These are phyloP conservation scores for Clitopilus hobsonii DNA, from an alignment of 768 basidiomycete species.

Conservation along the genomic window DNA sequence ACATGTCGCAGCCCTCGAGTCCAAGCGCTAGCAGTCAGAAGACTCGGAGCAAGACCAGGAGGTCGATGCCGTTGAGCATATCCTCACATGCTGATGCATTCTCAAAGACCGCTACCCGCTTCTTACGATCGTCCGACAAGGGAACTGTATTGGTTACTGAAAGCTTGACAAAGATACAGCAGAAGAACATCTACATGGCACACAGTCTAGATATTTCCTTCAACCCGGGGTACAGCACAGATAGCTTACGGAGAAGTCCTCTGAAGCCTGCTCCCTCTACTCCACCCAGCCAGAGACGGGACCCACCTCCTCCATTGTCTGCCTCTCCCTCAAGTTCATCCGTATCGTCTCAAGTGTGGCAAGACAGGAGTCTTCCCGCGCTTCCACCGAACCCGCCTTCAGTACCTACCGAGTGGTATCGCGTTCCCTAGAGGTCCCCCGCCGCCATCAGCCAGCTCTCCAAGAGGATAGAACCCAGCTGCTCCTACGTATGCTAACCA, in stretches of 20 bases:
- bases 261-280: not conserved
- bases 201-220: not conserved
- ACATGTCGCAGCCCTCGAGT: not conserved
- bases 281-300: too few species aligned
- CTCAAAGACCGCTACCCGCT: not conserved
- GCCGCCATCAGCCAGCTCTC: slow-evolving; percentile 3
- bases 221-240: not conserved
- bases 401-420: not conserved
- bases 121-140: not conserved
- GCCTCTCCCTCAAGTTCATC: not conserved
- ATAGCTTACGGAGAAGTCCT: not conserved
- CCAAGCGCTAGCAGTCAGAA: not conserved
- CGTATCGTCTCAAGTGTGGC: not conserved
- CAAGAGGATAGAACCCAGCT: slow-evolving; percentile 6
- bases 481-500: slow-evolving; percentile 6
- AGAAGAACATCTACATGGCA: not conserved
- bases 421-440: not conserved
- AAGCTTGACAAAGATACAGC: not conserved
- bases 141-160: not conserved
- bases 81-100: not conserved
- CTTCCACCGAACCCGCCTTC: not conserved
- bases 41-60: slow-evolving; percentile 1
- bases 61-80: not conserved
- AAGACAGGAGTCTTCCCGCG: not conserved
- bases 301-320: not conserved